Percentiles rank a stretch among this genome's conserved stretches.
Conservation (phyloP, 225 moss, liverwort and hornwort species). For the Ulota crispa region DNA sequence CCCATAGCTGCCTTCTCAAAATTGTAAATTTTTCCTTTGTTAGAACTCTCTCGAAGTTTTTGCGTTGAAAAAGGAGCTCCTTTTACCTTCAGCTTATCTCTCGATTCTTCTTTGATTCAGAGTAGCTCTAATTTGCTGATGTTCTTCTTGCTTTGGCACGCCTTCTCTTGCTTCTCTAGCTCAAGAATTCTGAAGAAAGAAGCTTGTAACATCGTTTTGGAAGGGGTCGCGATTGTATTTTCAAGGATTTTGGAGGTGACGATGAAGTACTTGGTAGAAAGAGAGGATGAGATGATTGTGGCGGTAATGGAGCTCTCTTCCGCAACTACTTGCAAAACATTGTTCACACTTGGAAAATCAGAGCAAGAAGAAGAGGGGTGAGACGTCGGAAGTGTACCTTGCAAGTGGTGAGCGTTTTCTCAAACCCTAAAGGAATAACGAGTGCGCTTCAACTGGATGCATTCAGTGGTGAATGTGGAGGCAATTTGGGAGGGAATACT, state of each 20-base stretch:
- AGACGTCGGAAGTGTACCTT: neutral
- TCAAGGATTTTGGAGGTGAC: constrained; percentile 20
- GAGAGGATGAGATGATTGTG: neutral
- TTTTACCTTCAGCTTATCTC: neutral
- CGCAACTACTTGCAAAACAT: neutral
- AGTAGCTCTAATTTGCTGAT: neutral
- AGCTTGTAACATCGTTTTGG: neutral
- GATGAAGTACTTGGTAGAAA: constrained; percentile 2
- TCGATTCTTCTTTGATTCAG: neutral
- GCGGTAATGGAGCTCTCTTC: neutral
- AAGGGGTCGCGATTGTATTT: neutral
- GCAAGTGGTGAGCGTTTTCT: neutral
- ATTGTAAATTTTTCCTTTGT: neutral
- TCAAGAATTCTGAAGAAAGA: neutral
- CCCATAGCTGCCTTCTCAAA: neutral
- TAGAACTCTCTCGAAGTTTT: neutral
- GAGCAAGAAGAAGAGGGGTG: constrained; percentile 31
- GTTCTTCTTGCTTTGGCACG: neutral
- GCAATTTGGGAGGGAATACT: neutral
- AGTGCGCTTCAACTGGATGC: neutral
- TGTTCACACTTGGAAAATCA: neutral
- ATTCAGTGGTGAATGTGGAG: neutral
- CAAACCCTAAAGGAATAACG: neutral
- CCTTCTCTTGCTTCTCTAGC: neutral
- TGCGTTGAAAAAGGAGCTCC: neutral